Base-by-base conservation (phyloP, 1,139 yeast genomes). In the Geotrichum carabidarum region DNA sequence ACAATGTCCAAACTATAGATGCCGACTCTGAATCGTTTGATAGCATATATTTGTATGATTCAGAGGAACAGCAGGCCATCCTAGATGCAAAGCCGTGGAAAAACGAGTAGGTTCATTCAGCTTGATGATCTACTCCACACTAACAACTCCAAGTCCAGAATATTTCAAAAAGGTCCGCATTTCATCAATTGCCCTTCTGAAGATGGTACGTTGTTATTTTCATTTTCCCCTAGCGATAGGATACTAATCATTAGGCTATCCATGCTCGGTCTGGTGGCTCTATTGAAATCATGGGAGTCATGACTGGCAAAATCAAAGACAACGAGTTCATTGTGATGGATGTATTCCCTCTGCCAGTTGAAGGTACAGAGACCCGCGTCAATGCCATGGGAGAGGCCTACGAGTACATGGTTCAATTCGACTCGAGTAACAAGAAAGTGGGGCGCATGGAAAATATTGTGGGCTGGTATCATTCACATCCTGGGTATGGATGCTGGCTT, bases 401-500 rank as follows among this genome's bases (percentile, higher is more conserved):
- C 68, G 98, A 91, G 68, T 93, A 85, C 68, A 91, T 93, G 96
- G 95, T 91, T 1, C 84, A 83, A 60, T 90, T 86, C 68, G 73
- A 86, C 52, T 83, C 83, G 57, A 76, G 80, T 40, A 76, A 83
- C 65, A 80, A 83, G 58, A 74, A 73, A 47, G 72, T 77, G 1
- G 81, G 80, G 8, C 73, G 83, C 30, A 65, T 72, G 12, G 82
- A 77, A 57, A 80, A 86, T 62, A 86, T 93, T 38, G 89, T 90
- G 14, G 97, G 97, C 7, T 71, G 77, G 78, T 87, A 91, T 70
- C 96, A 93, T 70, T 91, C 98, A 31, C 99, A 93, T 73, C 99
- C 99, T 1, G 99, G 99, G 18, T 93, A 91, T 70, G 99, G 99
- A n/a, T 87, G 96, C 68, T 86, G 96, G 95, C 71, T 90, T 44